phyloP scores from a whole-genome alignment of 257 asterid genomes.

The Thymus mandschuricus region DNA sequence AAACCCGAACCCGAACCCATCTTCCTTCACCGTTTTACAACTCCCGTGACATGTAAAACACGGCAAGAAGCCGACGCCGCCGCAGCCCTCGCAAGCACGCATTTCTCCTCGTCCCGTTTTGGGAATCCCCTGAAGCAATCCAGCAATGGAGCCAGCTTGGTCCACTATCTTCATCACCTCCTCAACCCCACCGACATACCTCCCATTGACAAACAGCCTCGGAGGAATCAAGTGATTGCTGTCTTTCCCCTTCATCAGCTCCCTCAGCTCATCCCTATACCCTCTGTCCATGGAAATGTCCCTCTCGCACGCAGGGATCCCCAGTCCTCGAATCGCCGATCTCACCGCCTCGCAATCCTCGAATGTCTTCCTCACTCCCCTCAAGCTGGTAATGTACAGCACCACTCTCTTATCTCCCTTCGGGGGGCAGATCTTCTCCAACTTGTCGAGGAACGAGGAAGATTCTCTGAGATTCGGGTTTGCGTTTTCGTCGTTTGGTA shows the following conservation, averaged over 20 bases:
- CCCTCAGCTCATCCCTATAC: slow-evolving; percentile 65
- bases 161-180: slow-evolving; percentile 73
- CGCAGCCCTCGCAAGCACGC: slow-evolving; percentile 73
- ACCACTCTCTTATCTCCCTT: slow-evolving; percentile 69
- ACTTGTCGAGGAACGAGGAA: slow-evolving; percentile 34
- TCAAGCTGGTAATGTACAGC: slow-evolving; percentile 64
- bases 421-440: slow-evolving; percentile 67
- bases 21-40: slow-evolving; percentile 56
- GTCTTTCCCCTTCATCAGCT: slow-evolving; percentile 53
- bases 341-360: slow-evolving; percentile 83
- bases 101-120: slow-evolving; percentile 2
- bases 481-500: slow-evolving; percentile 26
- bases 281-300: slow-evolving; percentile 90
- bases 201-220: slow-evolving; percentile 69
- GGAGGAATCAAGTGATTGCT: slow-evolving; percentile 58
- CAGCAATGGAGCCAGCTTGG: slow-evolving; percentile 48
- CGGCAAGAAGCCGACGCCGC: slow-evolving; percentile 79
- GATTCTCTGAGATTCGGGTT: slow-evolving; percentile 21
- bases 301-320: slow-evolving; percentile 64
- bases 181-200: slow-evolving; percentile 81
- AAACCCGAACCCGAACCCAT: neutral
- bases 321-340: slow-evolving; percentile 60
- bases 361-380: slow-evolving; percentile 87
- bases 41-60: slow-evolving; percentile 81
- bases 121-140: slow-evolving; percentile 66